Conservation (phyloP, 805 yeast species). For the Kodamaea sagamina region DNA sequence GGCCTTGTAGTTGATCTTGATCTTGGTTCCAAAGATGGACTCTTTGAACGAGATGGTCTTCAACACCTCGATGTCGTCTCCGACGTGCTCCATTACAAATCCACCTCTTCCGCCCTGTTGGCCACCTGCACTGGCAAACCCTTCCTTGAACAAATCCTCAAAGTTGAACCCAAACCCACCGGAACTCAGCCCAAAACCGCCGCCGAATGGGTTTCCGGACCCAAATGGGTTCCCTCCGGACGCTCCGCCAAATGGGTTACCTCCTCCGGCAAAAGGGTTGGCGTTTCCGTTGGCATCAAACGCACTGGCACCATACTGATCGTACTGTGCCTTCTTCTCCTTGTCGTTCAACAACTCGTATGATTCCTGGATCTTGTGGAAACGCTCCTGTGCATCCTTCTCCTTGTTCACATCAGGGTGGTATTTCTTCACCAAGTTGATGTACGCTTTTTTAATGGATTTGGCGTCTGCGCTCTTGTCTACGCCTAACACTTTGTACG, state of each 20-base stretch:
- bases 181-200: constrained; percentile 34
- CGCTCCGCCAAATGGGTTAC: constrained; percentile 41
- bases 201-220: constrained; percentile 50
- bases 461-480: constrained; percentile 65
- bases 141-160: constrained; percentile 49
- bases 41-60: constrained; percentile 80
- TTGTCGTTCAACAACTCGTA: constrained; percentile 89
- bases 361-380: constrained; percentile 92
- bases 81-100: constrained; percentile 77
- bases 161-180: constrained; percentile 54
- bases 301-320: constrained; percentile 87
- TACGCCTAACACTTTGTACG: constrained; percentile 83
- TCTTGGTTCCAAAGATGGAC: constrained; percentile 76
- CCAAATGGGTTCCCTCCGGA: constrained; percentile 30
- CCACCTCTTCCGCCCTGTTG: constrained; percentile 43
- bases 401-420: constrained; percentile 98
- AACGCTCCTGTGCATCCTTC: constrained; percentile 79
- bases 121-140: constrained; percentile 44
- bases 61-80: constrained; percentile 83
- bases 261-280: constrained; percentile 49
- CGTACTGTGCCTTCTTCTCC: constrained; percentile 82
- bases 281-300: constrained; percentile 62
- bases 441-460: constrained; percentile 94
- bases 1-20: constrained; percentile 67
- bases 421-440: constrained; percentile 86